phyloP scores from a whole-genome alignment of 225 moss, liverwort and hornwort genomes.

The Anthoceros angustus region DNA sequence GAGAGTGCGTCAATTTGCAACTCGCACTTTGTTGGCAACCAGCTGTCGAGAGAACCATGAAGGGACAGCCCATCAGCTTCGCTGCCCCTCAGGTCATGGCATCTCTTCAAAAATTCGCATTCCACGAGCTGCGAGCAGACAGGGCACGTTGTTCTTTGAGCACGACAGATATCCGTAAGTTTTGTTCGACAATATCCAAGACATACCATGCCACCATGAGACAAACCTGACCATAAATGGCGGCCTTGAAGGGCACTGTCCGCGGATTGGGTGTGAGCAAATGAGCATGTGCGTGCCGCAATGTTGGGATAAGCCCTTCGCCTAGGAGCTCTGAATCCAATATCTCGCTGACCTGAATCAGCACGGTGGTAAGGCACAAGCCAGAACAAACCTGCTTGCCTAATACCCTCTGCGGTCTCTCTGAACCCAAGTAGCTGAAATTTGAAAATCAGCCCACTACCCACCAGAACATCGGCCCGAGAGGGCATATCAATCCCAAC shows the following conservation, averaged over 20 bases:
- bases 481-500: constrained; percentile 71
- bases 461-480: constrained; percentile 78
- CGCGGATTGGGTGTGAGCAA: constrained; percentile 47
- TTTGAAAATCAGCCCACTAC: constrained; percentile 15
- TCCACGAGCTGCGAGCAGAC: constrained; percentile 50
- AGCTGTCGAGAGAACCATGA: constrained; percentile 11
- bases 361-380: constrained; percentile 7
- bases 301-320: constrained; percentile 78
- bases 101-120: constrained; percentile 58
- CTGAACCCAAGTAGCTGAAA: neutral
- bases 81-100: constrained; percentile 51
- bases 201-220: neutral
- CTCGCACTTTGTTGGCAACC: constrained; percentile 29
- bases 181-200: neutral
- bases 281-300: constrained; percentile 70
- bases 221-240: constrained; percentile 57
- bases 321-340: constrained; percentile 88
- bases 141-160: neutral
- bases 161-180: neutral
- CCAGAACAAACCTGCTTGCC: neutral
- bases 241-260: constrained; percentile 61
- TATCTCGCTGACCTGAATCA: constrained; percentile 54
- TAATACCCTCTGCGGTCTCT: no score
- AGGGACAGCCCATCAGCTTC: constrained; percentile 52
- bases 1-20: constrained; percentile 53